Base-by-base conservation (phyloP, 2,329 filamentous ascomycete species). In the Helicocarpus griseus region DNA sequence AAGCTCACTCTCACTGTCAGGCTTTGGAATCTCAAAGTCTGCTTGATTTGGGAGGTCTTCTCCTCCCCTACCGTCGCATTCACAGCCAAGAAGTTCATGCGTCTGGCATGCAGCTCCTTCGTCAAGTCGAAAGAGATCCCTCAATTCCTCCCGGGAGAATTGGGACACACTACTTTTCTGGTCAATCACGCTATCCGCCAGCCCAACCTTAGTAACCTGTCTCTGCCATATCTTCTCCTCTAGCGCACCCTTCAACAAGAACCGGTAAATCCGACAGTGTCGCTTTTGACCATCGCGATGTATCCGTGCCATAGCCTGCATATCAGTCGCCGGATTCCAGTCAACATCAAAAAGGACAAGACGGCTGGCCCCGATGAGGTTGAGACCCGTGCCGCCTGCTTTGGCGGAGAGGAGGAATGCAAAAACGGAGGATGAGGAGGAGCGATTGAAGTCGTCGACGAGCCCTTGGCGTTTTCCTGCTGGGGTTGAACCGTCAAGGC, bases 161-260 rank as follows among this genome's bases (percentile, higher is more conserved):
- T 78, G 80, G 7, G 77, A 73, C 22, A 76, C 65, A 9, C 63
- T 77, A 31, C 75, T 73, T 61, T 84, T 85, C 54, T 80, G 77
- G 56, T 87, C 83, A 60, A 88, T 83, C 28, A 88, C 81, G 50
- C 80, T 83, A 60, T 86, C 82, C 2, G 84, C 83, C 2, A 88
- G 71, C 1, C 83, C 83, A 58, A 80, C 77, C 65, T 88, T 88
- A 49, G 81, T 85, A 35, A 86, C 73, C 62, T 88, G 85, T 7
- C 85, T 73, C 63, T 87, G 84, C 68, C 80, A 87, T 52, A 88
- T 87, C 66, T 86, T 87, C 67, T 88, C 84, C 56, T 87, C 85
- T 17, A 88, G 71, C 4, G 79, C 81, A 7, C 84, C 84, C 53
- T 83, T 80, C 3, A 84, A 79, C 11, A 88, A 63, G 51, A 88